A percentile compares a stretch with the other conserved stretches of the same genome.
phyloP scores from a whole-genome alignment of 2,329 filamentous ascomycete genomes.

The Penicillium janthinellum region DNA sequence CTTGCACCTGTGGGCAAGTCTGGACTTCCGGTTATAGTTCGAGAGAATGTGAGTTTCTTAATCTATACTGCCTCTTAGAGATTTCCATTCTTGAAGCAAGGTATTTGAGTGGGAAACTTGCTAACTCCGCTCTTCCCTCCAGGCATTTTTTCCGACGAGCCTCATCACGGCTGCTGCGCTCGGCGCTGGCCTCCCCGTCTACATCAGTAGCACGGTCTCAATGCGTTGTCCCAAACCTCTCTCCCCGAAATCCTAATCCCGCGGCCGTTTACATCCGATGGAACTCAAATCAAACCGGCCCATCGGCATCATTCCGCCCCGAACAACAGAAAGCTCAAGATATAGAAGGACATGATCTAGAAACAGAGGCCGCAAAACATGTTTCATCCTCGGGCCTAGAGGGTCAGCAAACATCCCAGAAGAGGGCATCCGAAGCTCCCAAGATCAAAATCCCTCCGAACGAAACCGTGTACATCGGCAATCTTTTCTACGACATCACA shows the following conservation, averaged over 20 bases:
- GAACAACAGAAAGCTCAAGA: neutral
- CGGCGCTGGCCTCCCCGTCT: conserved; percentile 37
- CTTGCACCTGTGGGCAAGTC: neutral
- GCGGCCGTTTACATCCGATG: conserved; percentile 17
- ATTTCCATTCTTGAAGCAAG: neutral
- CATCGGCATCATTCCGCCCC: neutral
- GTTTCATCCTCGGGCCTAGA: conserved; percentile 11
- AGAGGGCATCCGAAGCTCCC: conserved; percentile 3
- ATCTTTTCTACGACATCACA: conserved; percentile 69
- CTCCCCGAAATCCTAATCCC: conserved; percentile 38
- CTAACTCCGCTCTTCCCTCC: conserved; percentile 10
- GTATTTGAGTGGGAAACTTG: neutral
- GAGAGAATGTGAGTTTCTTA: neutral
- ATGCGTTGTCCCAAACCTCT: conserved; percentile 22
- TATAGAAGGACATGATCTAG: neutral
- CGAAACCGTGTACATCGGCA: conserved; percentile 64
- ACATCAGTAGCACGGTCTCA: conserved; percentile 41
- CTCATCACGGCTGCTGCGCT: conserved; percentile 57
- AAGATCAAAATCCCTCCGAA: conserved; percentile 32
- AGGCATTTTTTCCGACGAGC: conserved; percentile 63
- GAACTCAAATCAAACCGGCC: conserved; percentile 15
- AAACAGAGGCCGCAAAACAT: neutral
- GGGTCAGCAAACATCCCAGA: neutral
- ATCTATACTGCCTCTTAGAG: neutral
- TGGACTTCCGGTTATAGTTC: neutral